Conservation (phyloP, 2,329 filamentous ascomycete genomes). For the Talaromyces sp. region DNA sequence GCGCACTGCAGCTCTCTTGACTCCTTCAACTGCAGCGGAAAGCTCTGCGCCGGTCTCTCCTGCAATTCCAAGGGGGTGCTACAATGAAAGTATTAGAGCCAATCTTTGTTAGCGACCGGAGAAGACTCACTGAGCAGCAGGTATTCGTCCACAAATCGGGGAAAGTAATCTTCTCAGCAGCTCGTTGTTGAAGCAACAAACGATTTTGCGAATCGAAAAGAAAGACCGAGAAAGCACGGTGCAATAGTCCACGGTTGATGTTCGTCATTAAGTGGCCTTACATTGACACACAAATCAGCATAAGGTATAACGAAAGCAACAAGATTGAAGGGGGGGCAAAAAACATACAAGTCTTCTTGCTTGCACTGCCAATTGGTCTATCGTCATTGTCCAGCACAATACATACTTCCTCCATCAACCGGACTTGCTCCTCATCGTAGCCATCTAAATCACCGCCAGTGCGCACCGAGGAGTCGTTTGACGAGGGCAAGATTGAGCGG, state of each 20-base stretch:
- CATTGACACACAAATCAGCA: background rate
- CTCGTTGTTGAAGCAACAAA: conserved; percentile 90
- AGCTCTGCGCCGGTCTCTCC: conserved; percentile 84
- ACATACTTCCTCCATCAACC: conserved; percentile 97
- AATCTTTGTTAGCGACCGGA: background rate
- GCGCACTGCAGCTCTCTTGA: conserved; percentile 84
- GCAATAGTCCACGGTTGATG: conserved; percentile 90
- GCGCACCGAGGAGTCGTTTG: conserved; percentile 32
- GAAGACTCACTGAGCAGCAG: conserved; percentile 66
- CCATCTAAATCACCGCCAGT: conserved; percentile 71
- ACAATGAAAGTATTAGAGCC: background rate
- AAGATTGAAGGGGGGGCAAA: conserved; percentile 20
- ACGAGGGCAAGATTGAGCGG: conserved; percentile 42
- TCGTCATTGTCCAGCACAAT: conserved; percentile 94
- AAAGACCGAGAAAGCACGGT: conserved; percentile 97
- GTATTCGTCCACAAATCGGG: conserved; percentile 99
- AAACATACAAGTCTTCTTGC: conserved; percentile 88
- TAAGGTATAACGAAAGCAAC: background rate
- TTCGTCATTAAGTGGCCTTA: conserved; percentile 93
- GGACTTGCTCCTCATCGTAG: conserved; percentile 96
- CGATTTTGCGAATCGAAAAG: conserved; percentile 93
- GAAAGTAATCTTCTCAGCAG: conserved; percentile 96
- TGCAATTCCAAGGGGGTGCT: conserved; percentile 81
- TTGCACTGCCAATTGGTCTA: conserved; percentile 86
- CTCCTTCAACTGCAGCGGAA: conserved; percentile 72